Evolutionary conservation across 2,329 filamentous ascomycete species (phyloP).

Genomic region (Waltergamsia citrina): DNA sequence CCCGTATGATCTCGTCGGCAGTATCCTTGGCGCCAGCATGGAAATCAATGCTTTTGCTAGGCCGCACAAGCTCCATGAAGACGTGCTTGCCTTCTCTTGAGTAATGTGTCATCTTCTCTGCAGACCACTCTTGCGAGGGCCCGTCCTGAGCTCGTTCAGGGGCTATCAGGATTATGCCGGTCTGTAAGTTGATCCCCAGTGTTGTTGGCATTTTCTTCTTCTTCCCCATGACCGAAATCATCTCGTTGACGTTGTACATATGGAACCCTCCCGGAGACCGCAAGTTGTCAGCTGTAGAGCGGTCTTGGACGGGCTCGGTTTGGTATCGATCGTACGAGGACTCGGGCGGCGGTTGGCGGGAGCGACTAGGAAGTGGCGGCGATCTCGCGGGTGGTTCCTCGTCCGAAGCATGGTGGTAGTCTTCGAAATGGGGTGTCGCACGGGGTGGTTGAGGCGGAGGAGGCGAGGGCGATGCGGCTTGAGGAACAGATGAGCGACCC

Average conservation of each 20-base stretch:
- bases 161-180: slow-evolving; percentile 81
- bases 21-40: slow-evolving; percentile 97
- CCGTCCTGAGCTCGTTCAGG: slow-evolving; percentile 79
- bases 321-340: slow-evolving; percentile 30
- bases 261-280: slow-evolving; percentile 73
- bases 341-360: slow-evolving; percentile 32
- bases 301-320: slow-evolving; percentile 22
- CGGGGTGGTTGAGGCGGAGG: slow-evolving; percentile 18
- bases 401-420: slow-evolving; percentile 9
- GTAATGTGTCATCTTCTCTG: slow-evolving; percentile 93
- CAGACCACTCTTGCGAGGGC: slow-evolving; percentile 83
- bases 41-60: slow-evolving; percentile 92
- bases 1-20: slow-evolving; percentile 82
- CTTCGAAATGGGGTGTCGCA: slow-evolving; percentile 3
- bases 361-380: slow-evolving; percentile 19
- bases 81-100: slow-evolving; percentile 97
- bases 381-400: slow-evolving; percentile 13
- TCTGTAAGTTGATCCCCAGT: slow-evolving; percentile 82
- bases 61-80: slow-evolving; percentile 84
- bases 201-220: slow-evolving; percentile 98
- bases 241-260: slow-evolving; percentile 94
- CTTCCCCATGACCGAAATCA: slow-evolving; percentile 94
- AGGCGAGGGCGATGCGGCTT: slow-evolving; percentile 8
- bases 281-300: slow-evolving; percentile 29
- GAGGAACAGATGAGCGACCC: slow-evolving; percentile 26